Base-by-base conservation (phyloP, 1,139 yeast genomes). In the Candida sp. region DNA sequence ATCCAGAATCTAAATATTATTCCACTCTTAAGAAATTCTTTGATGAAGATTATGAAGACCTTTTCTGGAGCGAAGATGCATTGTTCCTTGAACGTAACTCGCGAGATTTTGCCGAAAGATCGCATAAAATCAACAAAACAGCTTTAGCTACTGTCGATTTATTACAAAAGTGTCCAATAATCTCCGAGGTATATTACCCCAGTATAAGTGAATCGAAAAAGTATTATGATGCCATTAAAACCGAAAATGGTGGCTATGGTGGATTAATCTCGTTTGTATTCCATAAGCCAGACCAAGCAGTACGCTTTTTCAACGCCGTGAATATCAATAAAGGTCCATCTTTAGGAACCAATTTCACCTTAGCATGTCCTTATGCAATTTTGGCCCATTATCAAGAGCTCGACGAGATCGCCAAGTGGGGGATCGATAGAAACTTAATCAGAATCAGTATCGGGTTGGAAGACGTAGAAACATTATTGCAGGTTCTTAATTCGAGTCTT, bases 11-110 rank as follows among this genome's bases (percentile, higher is more conserved):
- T 11, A 68, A 65, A 37, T 67, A 66, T 48, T 89, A 87, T 63
- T 43, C 53, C 0, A 53, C 54, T 35, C 75, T 91, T 43, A 83
- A 84, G 57, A 50, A 62, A 22, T 77, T 77, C 49, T 72, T 84
- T 56, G 59, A 75, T 48, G 68, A 69, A 5, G 68, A 73, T 36
- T 95, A 85, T 58, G 86, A 79, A 52, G 97, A 91, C 57, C 64
- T 75, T 5, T 77, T 88, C 51, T 93, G 98, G 97, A 88, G 84
- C 21, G 97, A 91, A 65, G 99, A 93, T 65, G 96, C 96, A 1
- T 81, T 93, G 46, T 87, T 87, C 57, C 68, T 93, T 60, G 99
- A 93, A 62, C 78, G 97, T 59, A 93, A 93, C 66, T 88, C 97
- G 4, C 79, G 98, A 50, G 98, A 91, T 63, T 91, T 88, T 60